phyloP scores from a whole-genome alignment of 106 monocot genomes.

The Platanthera guangdongensis region DNA sequence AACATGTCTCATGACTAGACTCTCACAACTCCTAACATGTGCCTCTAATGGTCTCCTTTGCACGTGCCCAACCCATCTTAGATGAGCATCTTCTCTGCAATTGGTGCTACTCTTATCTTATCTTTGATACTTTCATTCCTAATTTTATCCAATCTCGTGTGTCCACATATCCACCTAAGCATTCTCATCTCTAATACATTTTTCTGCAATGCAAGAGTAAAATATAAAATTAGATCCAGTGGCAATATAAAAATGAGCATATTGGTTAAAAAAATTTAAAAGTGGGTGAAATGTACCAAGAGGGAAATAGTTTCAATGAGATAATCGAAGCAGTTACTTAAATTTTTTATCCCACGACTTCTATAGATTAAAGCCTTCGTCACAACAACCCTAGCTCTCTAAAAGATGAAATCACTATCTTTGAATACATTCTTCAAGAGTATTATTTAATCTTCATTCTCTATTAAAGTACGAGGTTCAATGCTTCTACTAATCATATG shows the following conservation, averaged over 20 bases:
- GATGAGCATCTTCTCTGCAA: no score
- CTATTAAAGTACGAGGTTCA: constrained; percentile 29
- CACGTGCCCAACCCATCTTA: no score
- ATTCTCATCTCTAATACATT: no score
- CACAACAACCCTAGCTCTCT: constrained; percentile 53
- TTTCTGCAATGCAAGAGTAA: constrained; percentile 18
- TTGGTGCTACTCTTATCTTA: no score
- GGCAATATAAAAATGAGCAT: neutral
- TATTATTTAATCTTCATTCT: constrained; percentile 46
- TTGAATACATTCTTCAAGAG: constrained; percentile 53
- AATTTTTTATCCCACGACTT: constrained; percentile 40
- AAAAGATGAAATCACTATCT: constrained; percentile 30
- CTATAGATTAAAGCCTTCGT: constrained; percentile 50
- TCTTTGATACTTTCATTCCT: no score
- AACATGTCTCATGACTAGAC: no score
- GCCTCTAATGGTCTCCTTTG: no score
- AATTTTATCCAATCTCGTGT: no score
- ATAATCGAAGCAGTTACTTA: constrained; percentile 44
- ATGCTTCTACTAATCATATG: constrained; percentile 42
- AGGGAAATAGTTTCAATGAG: constrained; percentile 63
- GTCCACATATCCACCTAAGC: no score
- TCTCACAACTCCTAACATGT: no score
- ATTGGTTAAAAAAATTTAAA: constrained; percentile 7
- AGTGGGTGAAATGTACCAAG: constrained; percentile 35
- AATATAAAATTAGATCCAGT: neutral